These are phyloP conservation scores for Penicillium odoratum DNA, from an alignment of 495 filamentous ascomycete genomes.

Conservation along the genomic window DNA sequence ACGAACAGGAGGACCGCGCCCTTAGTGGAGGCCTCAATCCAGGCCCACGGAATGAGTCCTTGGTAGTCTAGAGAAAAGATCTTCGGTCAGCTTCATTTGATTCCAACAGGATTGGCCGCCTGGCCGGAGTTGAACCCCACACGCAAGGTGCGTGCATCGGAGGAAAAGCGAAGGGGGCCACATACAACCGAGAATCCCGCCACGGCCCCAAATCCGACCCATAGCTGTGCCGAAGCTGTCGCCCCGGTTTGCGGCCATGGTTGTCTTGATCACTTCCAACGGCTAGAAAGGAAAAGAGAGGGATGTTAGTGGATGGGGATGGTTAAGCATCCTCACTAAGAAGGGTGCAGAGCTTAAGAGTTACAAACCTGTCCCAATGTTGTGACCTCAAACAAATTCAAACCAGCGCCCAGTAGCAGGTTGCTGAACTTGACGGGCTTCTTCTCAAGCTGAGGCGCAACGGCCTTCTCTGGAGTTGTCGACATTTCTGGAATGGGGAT, in stretches of 20 bases:
- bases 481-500: conserved; percentile 48
- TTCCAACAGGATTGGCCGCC: conserved; percentile 1
- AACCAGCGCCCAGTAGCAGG: conserved; percentile 88
- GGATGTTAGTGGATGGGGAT: conserved; percentile 20
- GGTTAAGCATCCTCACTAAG: neutral
- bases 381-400: conserved; percentile 98
- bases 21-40: conserved; percentile 99
- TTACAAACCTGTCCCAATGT: conserved; percentile 67
- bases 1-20: conserved; percentile 98
- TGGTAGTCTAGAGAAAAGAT: conserved; percentile 75
- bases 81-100: conserved; percentile 14
- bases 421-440: conserved; percentile 99
- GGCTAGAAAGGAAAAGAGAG: conserved; percentile 52
- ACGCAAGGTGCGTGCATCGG: conserved; percentile 21
- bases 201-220: conserved; percentile 86
- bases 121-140: conserved; percentile 11
- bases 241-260: conserved; percentile 93
- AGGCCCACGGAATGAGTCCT: conserved; percentile 99
- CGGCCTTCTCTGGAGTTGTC: conserved; percentile 52
- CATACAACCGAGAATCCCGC: conserved; percentile 94
- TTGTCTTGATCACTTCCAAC: conserved; percentile 98
- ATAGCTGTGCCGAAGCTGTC: conserved; percentile 84
- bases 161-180: conserved; percentile 31
- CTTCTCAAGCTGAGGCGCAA: conserved; percentile 72
- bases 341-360: neutral